phyloP scores from a whole-genome alignment of 257 asterid genomes.

The Cynanchum wilfordii region DNA sequence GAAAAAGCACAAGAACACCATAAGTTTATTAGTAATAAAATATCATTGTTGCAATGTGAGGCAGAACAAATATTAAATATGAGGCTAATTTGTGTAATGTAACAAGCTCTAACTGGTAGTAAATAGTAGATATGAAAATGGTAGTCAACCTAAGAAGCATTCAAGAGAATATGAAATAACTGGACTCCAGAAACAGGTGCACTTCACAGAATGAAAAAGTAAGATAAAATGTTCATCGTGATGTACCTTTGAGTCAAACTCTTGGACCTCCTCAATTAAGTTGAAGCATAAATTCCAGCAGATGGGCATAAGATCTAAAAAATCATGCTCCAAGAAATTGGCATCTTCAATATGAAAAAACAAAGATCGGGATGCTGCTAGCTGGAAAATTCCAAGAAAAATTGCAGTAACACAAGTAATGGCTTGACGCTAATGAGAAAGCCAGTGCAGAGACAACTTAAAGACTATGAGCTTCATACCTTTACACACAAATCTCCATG shows the following conservation, averaged over 20 bases:
- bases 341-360: conserved; percentile 94
- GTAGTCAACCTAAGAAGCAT: background rate
- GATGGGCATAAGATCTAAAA: conserved; percentile 70
- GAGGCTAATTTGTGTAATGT: background rate
- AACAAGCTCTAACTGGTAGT: background rate
- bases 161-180: background rate
- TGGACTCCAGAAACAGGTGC: background rate
- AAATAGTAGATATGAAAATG: background rate
- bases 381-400: conserved; percentile 44
- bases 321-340: conserved; percentile 79
- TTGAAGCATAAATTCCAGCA: conserved; percentile 93
- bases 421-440: background rate
- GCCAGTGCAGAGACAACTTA: background rate
- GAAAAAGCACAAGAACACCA: background rate
- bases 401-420: conserved; percentile 4
- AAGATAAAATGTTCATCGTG: background rate
- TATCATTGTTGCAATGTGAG: background rate
- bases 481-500: conserved; percentile 83
- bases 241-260: conserved; percentile 89
- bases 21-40: background rate
- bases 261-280: conserved; percentile 85
- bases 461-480: conserved; percentile 42
- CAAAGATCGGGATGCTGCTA: conserved; percentile 89
- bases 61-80: background rate
- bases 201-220: background rate